Evolutionary conservation across 768 basidiomycete genomes (phyloP), one percentile per base, ranked within the genome.

Genomic region (Boletus coccyginus): DNA sequence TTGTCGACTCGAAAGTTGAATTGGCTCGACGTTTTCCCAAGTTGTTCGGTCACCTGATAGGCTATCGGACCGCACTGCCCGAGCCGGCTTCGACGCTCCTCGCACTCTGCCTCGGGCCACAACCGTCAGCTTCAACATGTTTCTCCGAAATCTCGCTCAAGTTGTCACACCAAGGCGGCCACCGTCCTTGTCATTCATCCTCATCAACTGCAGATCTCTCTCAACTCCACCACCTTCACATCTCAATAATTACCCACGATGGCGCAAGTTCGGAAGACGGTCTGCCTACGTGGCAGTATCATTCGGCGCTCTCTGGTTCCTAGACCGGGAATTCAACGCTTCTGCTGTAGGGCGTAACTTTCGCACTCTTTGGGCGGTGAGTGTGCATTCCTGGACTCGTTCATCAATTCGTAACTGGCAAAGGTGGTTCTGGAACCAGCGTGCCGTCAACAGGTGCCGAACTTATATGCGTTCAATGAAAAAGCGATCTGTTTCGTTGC

Each of bases 331-430:
- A 32, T 75, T 74, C 60, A 79, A 81, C 61, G 81, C 80, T 12
- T 78, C 79, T 42, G 78, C 83, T 7, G 62, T 81, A 3, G 63
- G 61, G 5, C 68, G 83, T 52, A 83, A 79, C 65, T 46, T 78
- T 48, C 72, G 79, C 38, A 83, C 82, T 3, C 66, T 78, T 10
- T 81, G 76, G 72, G 73, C 78, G 38, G 82, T 83, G 67, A 70
- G 75, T 70, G 4, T 27, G 8, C 13, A 14, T 16, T 21, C n/a
- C 21, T 41, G 14, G 2, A 31, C 41, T 33, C 33, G 52, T 43
- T 10, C 24, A 27, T 19, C 19, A n/a, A 19, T 36, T 19, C 19
- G 8, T 35, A 13, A 11, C 17, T 21, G 21, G 21, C 32, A 41
- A 31, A n/a, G 17, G 14, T 40, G 36, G 38, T 46, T 32, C 39